These are phyloP conservation scores for Lactarius hatsudake DNA, from an alignment of 768 basidiomycete genomes.

Conservation along the genomic window DNA sequence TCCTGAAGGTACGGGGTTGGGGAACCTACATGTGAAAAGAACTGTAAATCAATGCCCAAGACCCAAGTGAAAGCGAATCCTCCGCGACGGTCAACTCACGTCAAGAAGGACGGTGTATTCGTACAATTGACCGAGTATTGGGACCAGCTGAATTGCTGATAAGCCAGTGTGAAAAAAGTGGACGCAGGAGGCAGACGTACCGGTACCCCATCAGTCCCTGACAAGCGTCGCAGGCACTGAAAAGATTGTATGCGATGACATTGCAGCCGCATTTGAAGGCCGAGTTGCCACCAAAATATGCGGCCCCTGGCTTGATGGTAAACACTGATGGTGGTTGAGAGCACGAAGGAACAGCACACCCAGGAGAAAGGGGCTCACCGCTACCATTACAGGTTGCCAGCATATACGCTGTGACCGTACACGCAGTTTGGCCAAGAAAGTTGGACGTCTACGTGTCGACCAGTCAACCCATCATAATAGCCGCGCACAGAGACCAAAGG, in stretches of 20 bases:
- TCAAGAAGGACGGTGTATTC: not conserved
- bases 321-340: constrained; percentile 2
- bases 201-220: not conserved
- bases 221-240: constrained; percentile 23
- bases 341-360: not conserved
- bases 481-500: no score
- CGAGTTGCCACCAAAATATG: no score
- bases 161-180: not conserved
- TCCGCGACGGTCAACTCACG: constrained; percentile 4
- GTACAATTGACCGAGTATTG: constrained; percentile 1
- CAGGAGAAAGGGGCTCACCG: not conserved
- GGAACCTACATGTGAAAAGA: not conserved
- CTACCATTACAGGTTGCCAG: constrained; percentile 13
- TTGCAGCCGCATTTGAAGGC: no score
- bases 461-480: no score
- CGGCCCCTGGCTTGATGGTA: not conserved
- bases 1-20: not conserved
- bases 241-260: constrained; percentile 10
- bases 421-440: constrained; percentile 8
- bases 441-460: constrained; percentile 22
- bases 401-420: constrained; percentile 8
- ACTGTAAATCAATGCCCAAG: not conserved
- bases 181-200: not conserved
- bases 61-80: not conserved
- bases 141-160: not conserved